These are phyloP conservation scores for Cryptosporidium parvum DNA, from an alignment of 169 alveolate species.

Conservation along the genomic window DNA sequence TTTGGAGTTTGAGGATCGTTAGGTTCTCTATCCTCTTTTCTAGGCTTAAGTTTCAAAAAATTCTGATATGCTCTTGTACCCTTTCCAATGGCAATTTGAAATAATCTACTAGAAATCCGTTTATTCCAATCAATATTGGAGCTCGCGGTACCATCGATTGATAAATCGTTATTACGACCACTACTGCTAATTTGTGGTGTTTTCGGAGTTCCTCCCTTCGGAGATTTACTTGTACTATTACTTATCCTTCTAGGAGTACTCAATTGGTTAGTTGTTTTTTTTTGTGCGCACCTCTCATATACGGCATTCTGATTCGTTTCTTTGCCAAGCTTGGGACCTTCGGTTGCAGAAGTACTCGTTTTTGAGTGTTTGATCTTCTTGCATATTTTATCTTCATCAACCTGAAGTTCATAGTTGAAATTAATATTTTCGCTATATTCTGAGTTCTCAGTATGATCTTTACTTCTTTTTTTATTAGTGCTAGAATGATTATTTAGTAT, in stretches of 20 bases:
- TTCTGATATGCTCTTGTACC: conserved; percentile 75
- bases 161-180: not conserved
- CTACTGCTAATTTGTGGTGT: conserved; percentile 18
- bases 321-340: not conserved
- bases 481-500: not conserved
- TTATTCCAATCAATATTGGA: conserved; percentile 60
- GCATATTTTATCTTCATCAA: not conserved
- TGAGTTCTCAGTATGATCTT: conserved; percentile 11
- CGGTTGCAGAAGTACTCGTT: conserved; percentile 1
- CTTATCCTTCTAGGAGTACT: conserved; percentile 23
- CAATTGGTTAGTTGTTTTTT: not conserved
- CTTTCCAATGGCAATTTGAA: conserved; percentile 70
- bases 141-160: conserved; percentile 2
- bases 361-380: conserved; percentile 40
- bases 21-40: conserved; percentile 42
- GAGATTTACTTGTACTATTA: not conserved
- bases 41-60: conserved; percentile 55
- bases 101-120: conserved; percentile 69
- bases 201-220: conserved; percentile 11
- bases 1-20: conserved; percentile 74
- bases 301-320: not conserved
- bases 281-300: not conserved
- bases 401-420: not conserved
- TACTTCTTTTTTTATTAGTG: conserved; percentile 38
- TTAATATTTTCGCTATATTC: conserved; percentile 10